Evolutionary conservation across 208 protist species (phyloP), one percentile per base, ranked within the genome.

Genomic region (Phytomonas sp.): DNA sequence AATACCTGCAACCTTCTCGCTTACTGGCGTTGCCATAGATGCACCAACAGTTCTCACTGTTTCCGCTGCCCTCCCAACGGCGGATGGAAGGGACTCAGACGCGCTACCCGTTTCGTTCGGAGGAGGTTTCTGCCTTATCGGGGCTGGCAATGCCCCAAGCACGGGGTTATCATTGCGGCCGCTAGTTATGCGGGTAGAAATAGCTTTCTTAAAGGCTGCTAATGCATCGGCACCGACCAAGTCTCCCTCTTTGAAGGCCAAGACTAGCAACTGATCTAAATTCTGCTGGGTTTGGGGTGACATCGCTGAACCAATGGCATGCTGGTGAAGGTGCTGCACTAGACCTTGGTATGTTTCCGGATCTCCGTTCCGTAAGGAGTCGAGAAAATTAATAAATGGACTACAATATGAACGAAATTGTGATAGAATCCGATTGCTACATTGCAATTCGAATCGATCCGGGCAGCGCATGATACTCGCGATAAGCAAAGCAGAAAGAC

Each of bases 391-490:
- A 66, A 89, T 70, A 40, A 94, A 89, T 1, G 88, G 88, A 0
- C 81, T 80, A 69, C 86, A 86, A 61, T 77, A 78, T 40, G 89
- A 82, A 67, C 82, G 68, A 34, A 94, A 72, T 65, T 85, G 59
- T 31, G 72, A 62, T 26, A 83, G 83, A 26, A 84, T 88, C 40
- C 79, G 64, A 28, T 83, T 83, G 46, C 89, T 80, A 68, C 85
- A 88, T 43, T 85, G 76, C 29, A 89, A 71, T 28, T 89, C 82
- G 72, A 94, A 94, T 30, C 85, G 80, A 4, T 74, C 75, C 0
- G 88, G 83, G 72, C 91, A 86, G 46, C 85, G 83, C 32, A 89
- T 72, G 77, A 94, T 86, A 37, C 83, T 88, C 60, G 80, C 71
- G 30, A 88, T 70, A 13, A 94, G 76, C 20, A 94, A 72, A 8